These are phyloP conservation scores for Haematococcus lacustris DNA, from an alignment of 139 green algal genomes.

Conservation along the genomic window DNA sequence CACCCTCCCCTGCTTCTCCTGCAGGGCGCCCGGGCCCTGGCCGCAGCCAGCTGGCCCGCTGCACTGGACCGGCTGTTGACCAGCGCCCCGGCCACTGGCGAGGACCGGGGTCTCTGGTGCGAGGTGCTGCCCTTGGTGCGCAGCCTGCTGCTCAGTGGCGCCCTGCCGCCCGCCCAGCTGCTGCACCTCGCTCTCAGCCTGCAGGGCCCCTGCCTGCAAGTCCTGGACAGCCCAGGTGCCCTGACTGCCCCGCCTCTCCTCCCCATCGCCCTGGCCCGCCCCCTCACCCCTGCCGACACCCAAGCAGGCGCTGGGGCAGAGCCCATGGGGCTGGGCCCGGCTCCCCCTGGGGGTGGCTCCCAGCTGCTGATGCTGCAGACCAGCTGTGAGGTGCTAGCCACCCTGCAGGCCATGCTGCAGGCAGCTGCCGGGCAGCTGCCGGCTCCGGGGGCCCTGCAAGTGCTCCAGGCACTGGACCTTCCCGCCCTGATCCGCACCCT, in stretches of 20 bases:
- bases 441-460: background rate
- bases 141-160: slow-evolving; percentile 5
- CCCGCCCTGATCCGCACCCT: slow-evolving; percentile 18
- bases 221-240: slow-evolving; percentile 23
- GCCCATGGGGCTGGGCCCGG: background rate
- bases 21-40: too few relatives aligned
- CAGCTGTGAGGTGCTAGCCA: slow-evolving; percentile 7
- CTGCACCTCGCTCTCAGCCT: slow-evolving; percentile 28
- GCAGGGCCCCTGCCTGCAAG: slow-evolving; percentile 3
- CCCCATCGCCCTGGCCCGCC: slow-evolving; percentile 21
- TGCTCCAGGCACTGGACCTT: background rate
- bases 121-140: slow-evolving; percentile 33
- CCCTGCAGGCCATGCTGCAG: slow-evolving; percentile 14
- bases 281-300: slow-evolving; percentile 1
- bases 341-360: too few relatives aligned
- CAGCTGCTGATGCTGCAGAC: slow-evolving; percentile 2
- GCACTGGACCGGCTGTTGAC: slow-evolving; percentile 34
- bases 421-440: background rate
- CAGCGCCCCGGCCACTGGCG: slow-evolving; percentile 21
- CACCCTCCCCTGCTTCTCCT: too few relatives aligned
- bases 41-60: slow-evolving; percentile 19
- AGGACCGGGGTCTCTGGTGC: slow-evolving; percentile 41
- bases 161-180: slow-evolving; percentile 9
- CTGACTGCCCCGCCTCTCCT: background rate
- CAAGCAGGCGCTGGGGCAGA: background rate